phyloP scores from a whole-genome alignment of 352 stramenopile species.

The Globisporangium sylvaticum region DNA sequence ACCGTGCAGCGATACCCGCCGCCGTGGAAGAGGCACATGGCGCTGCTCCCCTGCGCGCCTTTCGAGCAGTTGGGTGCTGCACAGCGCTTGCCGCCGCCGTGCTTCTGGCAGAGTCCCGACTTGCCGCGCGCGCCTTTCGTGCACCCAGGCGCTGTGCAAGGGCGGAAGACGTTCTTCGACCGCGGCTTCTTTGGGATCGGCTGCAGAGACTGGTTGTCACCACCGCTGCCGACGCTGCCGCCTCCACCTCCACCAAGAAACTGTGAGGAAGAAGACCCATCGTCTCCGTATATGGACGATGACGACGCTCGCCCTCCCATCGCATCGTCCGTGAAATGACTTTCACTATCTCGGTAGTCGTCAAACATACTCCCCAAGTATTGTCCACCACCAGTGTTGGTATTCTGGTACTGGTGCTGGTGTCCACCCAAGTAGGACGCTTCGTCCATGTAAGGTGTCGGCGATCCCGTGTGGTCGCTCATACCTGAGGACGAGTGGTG shows the following conservation, averaged over 20 bases:
- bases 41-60: slow-evolving; percentile 76
- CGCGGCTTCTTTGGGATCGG: slow-evolving; percentile 54
- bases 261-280: not conserved
- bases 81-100: slow-evolving; percentile 83
- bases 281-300: slow-evolving; percentile 3
- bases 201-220: slow-evolving; percentile 24
- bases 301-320: not conserved
- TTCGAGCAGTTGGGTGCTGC: slow-evolving; percentile 58
- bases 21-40: slow-evolving; percentile 77
- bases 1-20: slow-evolving; percentile 81
- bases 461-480: slow-evolving; percentile 10
- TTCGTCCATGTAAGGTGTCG: slow-evolving; percentile 21
- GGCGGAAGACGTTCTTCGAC: slow-evolving; percentile 70
- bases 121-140: slow-evolving; percentile 78
- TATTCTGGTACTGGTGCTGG: not conserved
- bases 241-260: not conserved
- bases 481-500: not conserved
- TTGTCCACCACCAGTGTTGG: not conserved
- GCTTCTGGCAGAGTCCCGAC: slow-evolving; percentile 79
- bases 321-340: not conserved
- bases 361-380: not conserved
- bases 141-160: slow-evolving; percentile 54
- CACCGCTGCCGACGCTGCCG: no score
- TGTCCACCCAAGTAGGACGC: slow-evolving; percentile 10
- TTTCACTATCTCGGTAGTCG: slow-evolving; percentile 6